Conservation (phyloP, 495 filamentous ascomycete species). For the Xylaria sp. region DNA sequence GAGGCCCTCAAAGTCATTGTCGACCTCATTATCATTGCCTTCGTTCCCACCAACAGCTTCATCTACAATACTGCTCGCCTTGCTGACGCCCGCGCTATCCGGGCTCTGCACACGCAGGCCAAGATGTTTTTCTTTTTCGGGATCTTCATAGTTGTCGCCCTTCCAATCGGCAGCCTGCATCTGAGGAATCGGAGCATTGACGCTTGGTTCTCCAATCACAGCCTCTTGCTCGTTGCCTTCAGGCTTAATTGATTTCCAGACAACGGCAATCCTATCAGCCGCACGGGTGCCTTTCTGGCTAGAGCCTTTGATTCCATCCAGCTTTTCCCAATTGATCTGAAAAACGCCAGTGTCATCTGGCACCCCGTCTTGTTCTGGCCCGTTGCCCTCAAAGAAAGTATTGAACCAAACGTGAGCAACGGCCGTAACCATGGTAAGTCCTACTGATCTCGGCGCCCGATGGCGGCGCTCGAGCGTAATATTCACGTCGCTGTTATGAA, state of each 20-base stretch:
- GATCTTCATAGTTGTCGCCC: slow-evolving; percentile 53
- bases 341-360: slow-evolving; percentile 61
- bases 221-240: slow-evolving; percentile 40
- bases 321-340: slow-evolving; percentile 65
- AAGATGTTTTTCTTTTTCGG: slow-evolving; percentile 63
- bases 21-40: slow-evolving; percentile 25
- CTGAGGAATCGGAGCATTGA: slow-evolving; percentile 71
- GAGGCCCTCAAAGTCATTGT: slow-evolving; percentile 22
- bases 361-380: slow-evolving; percentile 63
- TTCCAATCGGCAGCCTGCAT: slow-evolving; percentile 75
- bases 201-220: slow-evolving; percentile 60
- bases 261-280: slow-evolving; percentile 83
- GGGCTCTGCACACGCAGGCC: slow-evolving; percentile 69
- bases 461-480: slow-evolving; percentile 79
- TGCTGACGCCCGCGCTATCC: slow-evolving; percentile 68
- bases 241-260: slow-evolving; percentile 66
- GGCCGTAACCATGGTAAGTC: slow-evolving; percentile 87
- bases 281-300: slow-evolving; percentile 79
- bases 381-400: slow-evolving; percentile 85
- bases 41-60: slow-evolving; percentile 29
- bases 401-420: slow-evolving; percentile 98
- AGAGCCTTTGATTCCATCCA: slow-evolving; percentile 78
- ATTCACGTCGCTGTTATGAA: slow-evolving; percentile 86
- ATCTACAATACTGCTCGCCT: slow-evolving; percentile 59
- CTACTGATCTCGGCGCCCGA: slow-evolving; percentile 76